These are phyloP conservation scores for Pestalotiopsis sp. DNA, from an alignment of 2,329 filamentous ascomycete species.

Conservation along the genomic window DNA sequence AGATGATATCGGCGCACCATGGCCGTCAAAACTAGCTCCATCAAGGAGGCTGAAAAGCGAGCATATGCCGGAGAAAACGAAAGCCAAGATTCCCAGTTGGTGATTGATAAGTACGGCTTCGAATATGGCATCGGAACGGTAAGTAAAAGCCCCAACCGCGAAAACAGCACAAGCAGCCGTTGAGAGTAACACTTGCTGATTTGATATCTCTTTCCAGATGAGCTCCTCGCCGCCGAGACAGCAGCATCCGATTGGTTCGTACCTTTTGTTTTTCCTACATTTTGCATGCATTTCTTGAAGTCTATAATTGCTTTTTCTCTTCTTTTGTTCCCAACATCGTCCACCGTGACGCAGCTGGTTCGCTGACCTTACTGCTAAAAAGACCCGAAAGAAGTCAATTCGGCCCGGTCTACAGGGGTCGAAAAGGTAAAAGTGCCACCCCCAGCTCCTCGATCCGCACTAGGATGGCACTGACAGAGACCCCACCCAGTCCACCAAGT, in stretches of 20 bases:
- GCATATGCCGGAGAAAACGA: conserved; percentile 26
- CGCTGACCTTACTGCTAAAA: not conserved
- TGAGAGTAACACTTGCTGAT: not conserved
- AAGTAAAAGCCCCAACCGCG: conserved; percentile 18
- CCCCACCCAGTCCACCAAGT: not conserved
- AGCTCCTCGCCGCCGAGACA: not conserved
- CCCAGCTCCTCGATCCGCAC: conserved; percentile 15
- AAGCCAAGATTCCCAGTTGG: conserved; percentile 32
- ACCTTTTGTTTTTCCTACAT: not conserved
- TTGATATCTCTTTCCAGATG: not conserved
- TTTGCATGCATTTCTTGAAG: not conserved
- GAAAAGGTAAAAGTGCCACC: conserved; percentile 30
- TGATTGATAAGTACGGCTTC: conserved; percentile 23
- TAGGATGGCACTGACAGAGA: not conserved
- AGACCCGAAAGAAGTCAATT: not conserved
- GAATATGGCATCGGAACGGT: conserved; percentile 32
- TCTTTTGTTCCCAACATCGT: not conserved
- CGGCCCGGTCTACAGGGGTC: not conserved
- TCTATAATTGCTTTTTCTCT: not conserved
- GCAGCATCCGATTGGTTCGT: not conserved
- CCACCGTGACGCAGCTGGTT: not conserved
- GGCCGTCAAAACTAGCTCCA: not conserved
- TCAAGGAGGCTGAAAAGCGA: conserved; percentile 19
- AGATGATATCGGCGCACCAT: not conserved
- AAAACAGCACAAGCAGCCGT: not conserved